These are phyloP conservation scores for Barnettozyma hawaiiensis DNA, from an alignment of 1,139 yeast genomes.

Conservation along the genomic window DNA sequence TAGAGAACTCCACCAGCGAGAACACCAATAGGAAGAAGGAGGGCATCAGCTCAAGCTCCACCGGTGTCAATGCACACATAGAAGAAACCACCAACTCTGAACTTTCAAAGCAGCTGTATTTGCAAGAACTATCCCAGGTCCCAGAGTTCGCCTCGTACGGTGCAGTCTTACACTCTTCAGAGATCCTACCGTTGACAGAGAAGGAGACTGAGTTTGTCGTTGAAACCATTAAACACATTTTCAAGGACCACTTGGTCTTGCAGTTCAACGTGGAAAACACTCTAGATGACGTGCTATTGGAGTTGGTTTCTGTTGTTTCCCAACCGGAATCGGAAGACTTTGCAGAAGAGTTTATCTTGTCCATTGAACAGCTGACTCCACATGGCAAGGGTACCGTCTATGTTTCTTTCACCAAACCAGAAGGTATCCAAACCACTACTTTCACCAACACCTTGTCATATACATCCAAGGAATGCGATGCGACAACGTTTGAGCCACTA, in stretches of 20 bases:
- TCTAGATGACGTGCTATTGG: slow-evolving; percentile 67
- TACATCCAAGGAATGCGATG: slow-evolving; percentile 75
- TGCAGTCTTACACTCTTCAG: slow-evolving; percentile 65
- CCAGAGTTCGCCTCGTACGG: slow-evolving; percentile 73
- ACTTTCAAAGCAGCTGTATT: slow-evolving; percentile 52
- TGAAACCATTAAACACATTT: slow-evolving; percentile 75
- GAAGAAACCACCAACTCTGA: slow-evolving; percentile 27
- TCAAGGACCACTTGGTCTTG: slow-evolving; percentile 68
- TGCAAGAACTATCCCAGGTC: slow-evolving; percentile 58
- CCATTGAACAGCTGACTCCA: slow-evolving; percentile 69
- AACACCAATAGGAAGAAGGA: slow-evolving; percentile 11
- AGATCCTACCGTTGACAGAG: slow-evolving; percentile 72
- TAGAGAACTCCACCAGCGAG: slow-evolving; percentile 19
- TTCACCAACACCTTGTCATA: slow-evolving; percentile 70
- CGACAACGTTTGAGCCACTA: slow-evolving; percentile 61
- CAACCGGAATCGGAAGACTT: slow-evolving; percentile 58
- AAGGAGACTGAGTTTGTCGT: slow-evolving; percentile 92
- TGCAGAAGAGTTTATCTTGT: slow-evolving; percentile 67
- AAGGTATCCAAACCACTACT: slow-evolving; percentile 38
- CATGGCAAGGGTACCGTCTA: slow-evolving; percentile 69
- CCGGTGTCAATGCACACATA: slow-evolving; percentile 7
- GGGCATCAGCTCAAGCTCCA: slow-evolving; percentile 1
- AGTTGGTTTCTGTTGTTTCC: slow-evolving; percentile 70
- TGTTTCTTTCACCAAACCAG: slow-evolving; percentile 66
- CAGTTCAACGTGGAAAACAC: slow-evolving; percentile 88